These are phyloP conservation scores for Urostyla sp. DNA, from an alignment of 73 alveolate genomes.

Conservation along the genomic window DNA sequence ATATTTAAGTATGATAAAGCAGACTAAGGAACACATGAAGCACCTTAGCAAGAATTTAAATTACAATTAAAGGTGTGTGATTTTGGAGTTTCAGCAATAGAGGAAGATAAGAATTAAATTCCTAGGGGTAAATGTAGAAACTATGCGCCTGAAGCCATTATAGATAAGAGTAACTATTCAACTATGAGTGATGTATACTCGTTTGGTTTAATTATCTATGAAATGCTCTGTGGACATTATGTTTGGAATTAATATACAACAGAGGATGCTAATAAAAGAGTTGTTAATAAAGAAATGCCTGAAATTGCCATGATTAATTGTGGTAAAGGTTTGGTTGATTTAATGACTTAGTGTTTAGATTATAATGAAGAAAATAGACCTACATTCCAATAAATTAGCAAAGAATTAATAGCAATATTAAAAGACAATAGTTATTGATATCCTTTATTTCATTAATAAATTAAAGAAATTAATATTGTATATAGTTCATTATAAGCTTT, in stretches of 20 bases:
- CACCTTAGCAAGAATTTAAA: neutral
- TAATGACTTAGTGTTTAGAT: slow-evolving; percentile 12
- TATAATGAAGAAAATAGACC: slow-evolving; percentile 24
- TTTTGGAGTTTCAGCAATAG: slow-evolving; percentile 48
- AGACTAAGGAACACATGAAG: neutral
- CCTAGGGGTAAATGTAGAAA: slow-evolving; percentile 45
- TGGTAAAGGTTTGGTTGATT: slow-evolving; percentile 4
- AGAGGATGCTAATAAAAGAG: slow-evolving; percentile 15
- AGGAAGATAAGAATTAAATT: slow-evolving; percentile 14
- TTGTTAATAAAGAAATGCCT: slow-evolving; percentile 5
- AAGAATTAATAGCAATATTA: neutral
- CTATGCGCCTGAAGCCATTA: slow-evolving; percentile 38
- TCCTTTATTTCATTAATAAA: neutral
- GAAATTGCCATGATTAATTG: neutral
- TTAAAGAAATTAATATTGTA: too few species aligned
- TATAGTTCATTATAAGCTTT: neutral
- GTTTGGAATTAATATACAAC: slow-evolving; percentile 28
- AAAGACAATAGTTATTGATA: neutral
- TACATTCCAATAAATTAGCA: neutral
- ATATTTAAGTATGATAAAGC: neutral
- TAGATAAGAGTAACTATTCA: slow-evolving; percentile 5
- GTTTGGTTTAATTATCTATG: slow-evolving; percentile 27
- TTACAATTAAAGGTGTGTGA: slow-evolving; percentile 29
- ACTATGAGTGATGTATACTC: slow-evolving; percentile 37
- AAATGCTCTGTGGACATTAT: neutral